Conservation (phyloP, 257 asterid genomes). For the Solanum appendiculatum region DNA sequence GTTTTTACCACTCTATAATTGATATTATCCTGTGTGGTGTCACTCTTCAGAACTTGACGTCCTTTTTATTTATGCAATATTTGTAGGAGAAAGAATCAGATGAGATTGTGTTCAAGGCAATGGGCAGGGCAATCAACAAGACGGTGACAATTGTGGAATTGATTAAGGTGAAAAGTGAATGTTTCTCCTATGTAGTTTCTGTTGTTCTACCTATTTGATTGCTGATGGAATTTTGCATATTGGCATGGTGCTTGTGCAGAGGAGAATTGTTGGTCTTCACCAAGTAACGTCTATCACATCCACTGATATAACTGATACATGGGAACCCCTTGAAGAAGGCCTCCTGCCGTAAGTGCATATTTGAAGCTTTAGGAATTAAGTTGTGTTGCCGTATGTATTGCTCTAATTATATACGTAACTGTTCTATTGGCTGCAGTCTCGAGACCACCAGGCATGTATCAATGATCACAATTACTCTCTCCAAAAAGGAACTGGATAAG, state of each 20-base stretch:
- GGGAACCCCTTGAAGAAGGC: conserved; percentile 99
- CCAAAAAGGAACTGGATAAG: conserved; percentile 61
- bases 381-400: background rate
- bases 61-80: background rate
- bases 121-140: conserved; percentile 76
- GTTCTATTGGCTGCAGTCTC: conserved; percentile 35
- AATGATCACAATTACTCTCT: conserved; percentile 71
- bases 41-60: background rate
- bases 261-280: conserved; percentile 97
- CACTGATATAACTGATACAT: conserved; percentile 85
- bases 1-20: background rate
- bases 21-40: background rate
- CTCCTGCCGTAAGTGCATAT: conserved; percentile 65
- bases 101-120: conserved; percentile 57
- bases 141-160: conserved; percentile 58
- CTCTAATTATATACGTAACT: background rate
- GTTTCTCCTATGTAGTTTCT: background rate
- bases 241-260: conserved; percentile 21
- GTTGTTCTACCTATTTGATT: background rate
- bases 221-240: conserved; percentile 9
- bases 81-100: conserved; percentile 55
- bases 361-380: background rate
- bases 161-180: conserved; percentile 32
- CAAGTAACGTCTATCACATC: conserved; percentile 77
- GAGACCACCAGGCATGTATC: conserved; percentile 95